phyloP scores from a whole-genome alignment of 495 filamentous ascomycete genomes.

The Ramalina intermedia region DNA sequence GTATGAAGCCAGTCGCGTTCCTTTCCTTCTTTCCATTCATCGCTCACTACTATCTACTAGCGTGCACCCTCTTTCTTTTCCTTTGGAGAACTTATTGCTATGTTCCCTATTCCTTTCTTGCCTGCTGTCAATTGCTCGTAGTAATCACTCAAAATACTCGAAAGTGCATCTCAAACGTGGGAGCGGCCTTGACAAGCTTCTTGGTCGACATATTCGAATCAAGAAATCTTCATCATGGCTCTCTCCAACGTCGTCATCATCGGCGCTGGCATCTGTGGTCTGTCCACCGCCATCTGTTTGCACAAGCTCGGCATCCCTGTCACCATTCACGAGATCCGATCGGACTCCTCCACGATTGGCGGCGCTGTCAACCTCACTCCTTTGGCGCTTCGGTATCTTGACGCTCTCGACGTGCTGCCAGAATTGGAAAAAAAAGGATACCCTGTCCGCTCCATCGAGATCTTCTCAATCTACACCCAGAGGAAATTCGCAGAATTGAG shows the following conservation, averaged over 20 bases:
- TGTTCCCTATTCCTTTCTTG: too few species aligned
- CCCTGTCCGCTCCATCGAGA: neutral
- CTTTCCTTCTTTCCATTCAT: too few species aligned
- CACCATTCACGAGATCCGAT: slow-evolving; percentile 31
- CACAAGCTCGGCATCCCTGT: slow-evolving; percentile 35
- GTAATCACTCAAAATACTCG: too few species aligned
- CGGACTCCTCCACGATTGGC: slow-evolving; percentile 40
- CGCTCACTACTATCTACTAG: too few species aligned
- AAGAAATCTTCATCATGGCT: too few species aligned
- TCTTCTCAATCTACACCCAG: neutral
- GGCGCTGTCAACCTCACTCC: slow-evolving; percentile 50
- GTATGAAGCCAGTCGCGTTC: too few species aligned
- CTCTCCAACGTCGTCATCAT: slow-evolving; percentile 29
- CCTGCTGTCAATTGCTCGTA: too few species aligned
- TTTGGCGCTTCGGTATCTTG: slow-evolving; percentile 42
- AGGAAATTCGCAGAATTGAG: neutral
- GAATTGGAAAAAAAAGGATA: neutral
- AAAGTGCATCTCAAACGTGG: too few species aligned
- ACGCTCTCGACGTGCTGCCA: slow-evolving; percentile 35
- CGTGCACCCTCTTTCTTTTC: too few species aligned
- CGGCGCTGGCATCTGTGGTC: slow-evolving; percentile 43
- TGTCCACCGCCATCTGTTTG: slow-evolving; percentile 38
- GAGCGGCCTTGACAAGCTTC: too few species aligned
- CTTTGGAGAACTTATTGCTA: too few species aligned
- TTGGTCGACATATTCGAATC: too few species aligned